Evolutionary conservation across 495 filamentous ascomycete genomes (phyloP), one percentile per base, ranked within the genome.

Genomic region (Delitschia confertaspora): DNA sequence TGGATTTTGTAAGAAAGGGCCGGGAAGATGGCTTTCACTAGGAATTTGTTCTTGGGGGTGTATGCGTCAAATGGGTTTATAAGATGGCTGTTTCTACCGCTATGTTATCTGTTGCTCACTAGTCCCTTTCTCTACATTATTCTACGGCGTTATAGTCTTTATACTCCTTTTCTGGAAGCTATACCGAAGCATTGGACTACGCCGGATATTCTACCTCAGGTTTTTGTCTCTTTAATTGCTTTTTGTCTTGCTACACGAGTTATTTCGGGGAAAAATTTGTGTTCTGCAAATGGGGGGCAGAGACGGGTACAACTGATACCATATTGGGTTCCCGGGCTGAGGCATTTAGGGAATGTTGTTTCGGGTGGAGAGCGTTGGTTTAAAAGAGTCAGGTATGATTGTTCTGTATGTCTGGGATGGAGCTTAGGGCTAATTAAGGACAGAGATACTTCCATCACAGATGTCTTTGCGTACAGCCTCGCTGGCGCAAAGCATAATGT

Each of bases 271-370:
- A 43, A 26, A 9, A 13, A 14, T 7, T 9, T 25, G 18, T 27
- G 35, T 3, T 21, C 8, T 16, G 33, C 21, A 4, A 22, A 51
- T 23, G 48, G 45, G 21, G 40, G 42, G 39, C 25, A 45, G 32
- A 45, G 56, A 45, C 56, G 41, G 35, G 64, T 73, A 30, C 64
- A 62, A 47, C 50, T 60, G 24, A 39, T 68, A 7, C 75, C 77
- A 9, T 81, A 80, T 60, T 82, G 74, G 73, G 40, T 79, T 6
- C 76, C 76, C 9, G 63, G 68, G 46, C 25, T 79, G 1, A 73
- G 76, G 27, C 76, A 81, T 63, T 60, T 68, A 9, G 41, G 68
- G 18, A 60, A 65, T 14, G 65, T 76, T 53, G 46, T 68, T 11
- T 65, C 68, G 55, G 54, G 69, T 38, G 62, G 67, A 55, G 60